Percentiles rank a stretch among this genome's conserved stretches.
Conservation (phyloP, 2,329 filamentous ascomycete genomes). For the Falciphora oryzae region DNA sequence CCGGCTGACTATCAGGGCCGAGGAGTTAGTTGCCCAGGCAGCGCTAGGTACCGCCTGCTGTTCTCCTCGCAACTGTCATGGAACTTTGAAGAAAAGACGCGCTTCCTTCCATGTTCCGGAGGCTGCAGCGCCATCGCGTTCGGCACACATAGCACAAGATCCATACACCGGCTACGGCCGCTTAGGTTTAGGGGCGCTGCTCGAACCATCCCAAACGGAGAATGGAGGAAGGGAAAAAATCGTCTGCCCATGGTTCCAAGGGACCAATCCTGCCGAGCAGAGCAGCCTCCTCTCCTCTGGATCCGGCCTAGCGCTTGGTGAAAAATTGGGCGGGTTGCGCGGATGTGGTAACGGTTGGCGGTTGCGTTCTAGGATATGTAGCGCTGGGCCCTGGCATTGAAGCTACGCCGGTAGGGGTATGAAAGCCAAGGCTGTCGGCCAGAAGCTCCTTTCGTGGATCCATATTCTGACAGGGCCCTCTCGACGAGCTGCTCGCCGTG, state of each 20-base stretch:
- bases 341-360: background rate
- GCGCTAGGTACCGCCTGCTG: no score
- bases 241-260: conserved; percentile 1
- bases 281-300: background rate
- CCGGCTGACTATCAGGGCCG: no score
- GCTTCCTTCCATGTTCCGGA: no score
- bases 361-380: background rate
- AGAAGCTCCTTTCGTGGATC: background rate
- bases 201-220: no score
- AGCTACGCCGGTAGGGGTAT: background rate
- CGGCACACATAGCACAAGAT: no score
- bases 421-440: background rate
- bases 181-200: no score
- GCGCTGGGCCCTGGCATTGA: background rate
- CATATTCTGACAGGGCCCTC: background rate
- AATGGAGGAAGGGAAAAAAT: background rate
- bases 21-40: no score
- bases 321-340: background rate
- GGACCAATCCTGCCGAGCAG: background rate
- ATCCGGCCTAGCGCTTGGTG: background rate
- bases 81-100: no score
- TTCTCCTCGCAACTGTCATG: no score
- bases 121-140: no score
- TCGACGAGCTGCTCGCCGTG: background rate
- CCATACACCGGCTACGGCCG: no score